Evolutionary conservation across 352 stramenopile species (phyloP), one percentile per base, ranked within the genome.

Genomic region (Discostella stelligera): DNA sequence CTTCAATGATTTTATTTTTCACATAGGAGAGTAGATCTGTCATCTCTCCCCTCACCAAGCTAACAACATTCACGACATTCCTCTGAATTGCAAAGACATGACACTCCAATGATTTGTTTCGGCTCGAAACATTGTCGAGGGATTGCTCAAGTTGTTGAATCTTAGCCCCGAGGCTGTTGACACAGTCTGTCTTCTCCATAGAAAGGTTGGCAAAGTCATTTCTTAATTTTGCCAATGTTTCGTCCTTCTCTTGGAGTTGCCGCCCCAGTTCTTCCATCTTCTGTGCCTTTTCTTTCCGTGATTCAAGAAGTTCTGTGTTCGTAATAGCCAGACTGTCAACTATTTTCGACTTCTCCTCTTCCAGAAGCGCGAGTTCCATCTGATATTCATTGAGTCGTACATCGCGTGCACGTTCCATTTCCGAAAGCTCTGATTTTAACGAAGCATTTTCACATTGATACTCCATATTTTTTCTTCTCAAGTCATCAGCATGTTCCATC

Each of bases 401-500:
- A 56, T 80, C 49, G 13, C 75, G 27, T 7, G 32, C 27, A 16
- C 46, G 11, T 14, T 48, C 68, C 44, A 55, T 72, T 6, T 74
- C 52, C 27, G 52, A 54, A 27, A 77, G 37, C 37, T 85, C 62
- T 16, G 56, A 44, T 64, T 79, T 67, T 46, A 85, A 41, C 0
- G 8, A 52, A 30, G 41, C 53, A 49, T 59, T 58, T 54, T 79
- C 58, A 10, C 76, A 55, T 66, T 68, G 37, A 54, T 56, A 61
- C 7, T 74, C 66, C 20, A 54, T 32, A 32, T 79, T 56, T 61
- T 81, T 69, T 23, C 77, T 74, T 25, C 67, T 60, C 16, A 81
- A 48, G 39, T 77, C 67, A 25, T 85, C 77, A 0, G 66, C 48
- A 60, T 81, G 66, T 0, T 76, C 54, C 67, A 79, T 81, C 50